phyloP scores from a whole-genome alignment of 2,329 filamentous ascomycete genomes.

The Mollisia scopiformis region DNA sequence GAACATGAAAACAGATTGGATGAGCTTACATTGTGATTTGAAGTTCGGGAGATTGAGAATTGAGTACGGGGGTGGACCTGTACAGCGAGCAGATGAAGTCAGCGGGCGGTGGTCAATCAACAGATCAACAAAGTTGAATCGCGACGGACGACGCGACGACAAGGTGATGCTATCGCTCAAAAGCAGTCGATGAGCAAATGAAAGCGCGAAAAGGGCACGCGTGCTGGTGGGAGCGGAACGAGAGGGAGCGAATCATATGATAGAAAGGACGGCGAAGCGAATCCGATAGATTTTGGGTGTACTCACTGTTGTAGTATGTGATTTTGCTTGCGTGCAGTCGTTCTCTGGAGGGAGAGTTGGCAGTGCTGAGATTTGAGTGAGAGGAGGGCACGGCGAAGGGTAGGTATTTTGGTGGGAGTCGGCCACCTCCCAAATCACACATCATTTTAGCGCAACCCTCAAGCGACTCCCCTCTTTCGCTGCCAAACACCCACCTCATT shows the following conservation, averaged over 20 bases:
- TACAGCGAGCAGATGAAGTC: slow-evolving; percentile 19
- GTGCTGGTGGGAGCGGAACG: slow-evolving; percentile 15
- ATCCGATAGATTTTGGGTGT: background rate
- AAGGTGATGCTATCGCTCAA: slow-evolving; percentile 14
- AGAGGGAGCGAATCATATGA: slow-evolving; percentile 5
- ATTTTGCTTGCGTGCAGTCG: background rate
- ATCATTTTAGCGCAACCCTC: too few species aligned
- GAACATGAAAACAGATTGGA: slow-evolving; percentile 15
- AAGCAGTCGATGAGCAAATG: slow-evolving; percentile 6
- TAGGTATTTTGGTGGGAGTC: background rate
- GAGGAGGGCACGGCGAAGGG: background rate
- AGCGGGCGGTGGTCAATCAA: slow-evolving; percentile 19
- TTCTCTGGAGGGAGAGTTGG: background rate
- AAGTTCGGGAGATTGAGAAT: slow-evolving; percentile 11
- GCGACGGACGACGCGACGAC: slow-evolving; percentile 27
- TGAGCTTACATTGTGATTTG: slow-evolving; percentile 23
- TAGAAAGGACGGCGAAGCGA: background rate
- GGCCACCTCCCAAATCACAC: too few species aligned
- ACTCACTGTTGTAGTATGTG: background rate
- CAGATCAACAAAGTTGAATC: slow-evolving; percentile 23
- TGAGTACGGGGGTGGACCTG: slow-evolving; percentile 24
- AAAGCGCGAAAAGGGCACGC: slow-evolving; percentile 18
- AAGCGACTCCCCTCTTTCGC: background rate
- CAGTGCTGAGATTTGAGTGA: background rate
- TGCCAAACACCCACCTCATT: background rate